Base-by-base conservation (phyloP, 1,284 basidiomycete species). In the Fereydounia khargensis region DNA sequence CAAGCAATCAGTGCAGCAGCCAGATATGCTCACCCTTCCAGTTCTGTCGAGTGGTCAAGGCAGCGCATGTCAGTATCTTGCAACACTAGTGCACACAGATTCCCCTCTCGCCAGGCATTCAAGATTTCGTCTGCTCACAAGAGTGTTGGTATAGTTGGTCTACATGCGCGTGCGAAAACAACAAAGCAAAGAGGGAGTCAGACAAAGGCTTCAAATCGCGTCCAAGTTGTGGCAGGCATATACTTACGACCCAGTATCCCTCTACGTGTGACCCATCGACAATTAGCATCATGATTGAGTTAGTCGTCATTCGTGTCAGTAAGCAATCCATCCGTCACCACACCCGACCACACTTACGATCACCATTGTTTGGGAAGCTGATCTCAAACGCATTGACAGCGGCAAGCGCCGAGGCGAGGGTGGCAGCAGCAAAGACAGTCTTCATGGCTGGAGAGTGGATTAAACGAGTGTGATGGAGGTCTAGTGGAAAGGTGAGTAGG, bases 221-320 rank as follows among this genome's bases (percentile, higher is more conserved):
- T 24, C 3, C 22, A 19, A 30, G 19, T 19, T 27, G 37, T 34
- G 20, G 17, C 25, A 6, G 27, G 28, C 6, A 14, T 30, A 11
- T 13, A 59, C 56, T 17, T 46, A 59, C 57, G 35, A 65, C 61
- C 61, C 61, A 65, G 41, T 65, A 65, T 10, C 61, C 61, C 22
- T 42, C 53, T 21, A n/a, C n/a, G n/a, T n/a, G n/a, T n/a, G n/a
- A n/a, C n/a, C n/a, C n/a, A n/a, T n/a, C n/a, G n/a, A n/a, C n/a
- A n/a, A n/a, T n/a, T n/a, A n/a, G n/a, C n/a, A n/a, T n/a, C n/a
- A n/a, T n/a, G n/a, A n/a, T n/a, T n/a, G n/a, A n/a, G n/a, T n/a
- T n/a, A n/a, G n/a, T n/a, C 6, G n/a, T n/a, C n/a, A n/a, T n/a
- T n/a, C n/a, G n/a, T n/a, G n/a, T n/a, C n/a, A n/a, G n/a, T n/a